Evolutionary conservation across 768 basidiomycete species (phyloP), one percentile per base, ranked within the genome.

Genomic region (Russula sp.): DNA sequence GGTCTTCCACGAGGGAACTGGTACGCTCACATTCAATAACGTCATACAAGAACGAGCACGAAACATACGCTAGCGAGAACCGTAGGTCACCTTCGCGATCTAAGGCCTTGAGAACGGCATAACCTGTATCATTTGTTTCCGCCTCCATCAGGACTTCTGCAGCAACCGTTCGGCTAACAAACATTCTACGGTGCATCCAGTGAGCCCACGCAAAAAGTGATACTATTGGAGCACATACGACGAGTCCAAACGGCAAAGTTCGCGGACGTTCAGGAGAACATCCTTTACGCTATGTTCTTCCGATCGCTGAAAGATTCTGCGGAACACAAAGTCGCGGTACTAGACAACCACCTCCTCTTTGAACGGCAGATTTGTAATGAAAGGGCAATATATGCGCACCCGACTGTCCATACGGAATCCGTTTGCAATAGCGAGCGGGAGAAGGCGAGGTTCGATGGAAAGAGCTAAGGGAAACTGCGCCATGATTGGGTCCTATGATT

Each of bases 281-380:
- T 88, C 87, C 42, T 84, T 80, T 13, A 81, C 76, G 47, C 80
- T 78, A 31, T 78, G 77, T 18, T 84, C 85, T 61, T 78, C 79
- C 22, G 79, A 78, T 65, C 83, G 82, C 72, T 89, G 87, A 66
- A 91, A 91, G 83, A 91, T 90, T 72, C 89, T 89, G 52, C 89
- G 86, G 71, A 91, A 90, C n/a, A 91, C 84, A 68, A 90, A 91
- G 70, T 91, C 85, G 51, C 88, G 87, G 72, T 91, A 89, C 88
- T 91, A 64, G 34, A 42, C 37, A 34, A 64, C 39, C 34, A 55
- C 49, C 49, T 5, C 27, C 22, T 20, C 11, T 47, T 49, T 59
- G 32, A 55, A 27, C 31, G 11, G 10, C 5, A 7, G 35, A 3
- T 18, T 4, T 4, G 0, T 35, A 44, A 51, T n/a, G 18, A n/a